phyloP scores from a whole-genome alignment of 192 early-diverging fungal species.

The Mortierella claussenii region DNA sequence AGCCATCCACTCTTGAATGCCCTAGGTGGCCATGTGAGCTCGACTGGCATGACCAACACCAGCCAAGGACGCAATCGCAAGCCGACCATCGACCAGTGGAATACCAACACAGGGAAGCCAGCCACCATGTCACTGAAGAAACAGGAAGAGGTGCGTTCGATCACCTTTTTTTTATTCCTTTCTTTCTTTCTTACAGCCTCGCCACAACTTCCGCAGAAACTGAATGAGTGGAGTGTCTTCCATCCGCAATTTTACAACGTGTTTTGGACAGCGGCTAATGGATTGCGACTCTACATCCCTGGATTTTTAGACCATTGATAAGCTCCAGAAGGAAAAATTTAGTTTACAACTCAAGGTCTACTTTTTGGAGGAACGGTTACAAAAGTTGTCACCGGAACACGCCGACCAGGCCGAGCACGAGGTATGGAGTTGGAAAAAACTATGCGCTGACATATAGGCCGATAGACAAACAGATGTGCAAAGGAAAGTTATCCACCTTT shows the following conservation, averaged over 20 bases:
- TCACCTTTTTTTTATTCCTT: neutral
- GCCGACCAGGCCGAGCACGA: conserved; percentile 63
- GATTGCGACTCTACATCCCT: too few relatives aligned
- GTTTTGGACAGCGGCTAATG: too few relatives aligned
- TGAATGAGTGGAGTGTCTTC: too few relatives aligned
- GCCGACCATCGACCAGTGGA: conserved; percentile 45
- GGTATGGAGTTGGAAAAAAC: conserved; percentile 31
- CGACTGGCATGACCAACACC: conserved; percentile 12
- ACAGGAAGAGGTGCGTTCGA: conserved; percentile 55
- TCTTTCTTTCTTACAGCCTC: too few relatives aligned
- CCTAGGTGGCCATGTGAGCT: conserved; percentile 12
- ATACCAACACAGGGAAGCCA: conserved; percentile 23
- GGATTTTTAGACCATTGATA: conserved; percentile 67
- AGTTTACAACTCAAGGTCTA: conserved; percentile 65
- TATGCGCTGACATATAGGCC: too few relatives aligned
- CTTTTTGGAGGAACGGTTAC: conserved; percentile 61
- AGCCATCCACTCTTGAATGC: conserved; percentile 18
- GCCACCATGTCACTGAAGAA: conserved; percentile 61
- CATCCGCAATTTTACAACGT: too few relatives aligned
- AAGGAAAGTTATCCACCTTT: too few relatives aligned
- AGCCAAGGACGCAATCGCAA: conserved; percentile 4
- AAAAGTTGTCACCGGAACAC: conserved; percentile 63
- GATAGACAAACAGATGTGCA: too few relatives aligned
- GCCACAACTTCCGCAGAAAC: too few relatives aligned
- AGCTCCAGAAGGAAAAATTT: conserved; percentile 65